Evolutionary conservation across 2,329 filamentous ascomycete species (phyloP).

Genomic region (Juglanconis juglandina): DNA sequence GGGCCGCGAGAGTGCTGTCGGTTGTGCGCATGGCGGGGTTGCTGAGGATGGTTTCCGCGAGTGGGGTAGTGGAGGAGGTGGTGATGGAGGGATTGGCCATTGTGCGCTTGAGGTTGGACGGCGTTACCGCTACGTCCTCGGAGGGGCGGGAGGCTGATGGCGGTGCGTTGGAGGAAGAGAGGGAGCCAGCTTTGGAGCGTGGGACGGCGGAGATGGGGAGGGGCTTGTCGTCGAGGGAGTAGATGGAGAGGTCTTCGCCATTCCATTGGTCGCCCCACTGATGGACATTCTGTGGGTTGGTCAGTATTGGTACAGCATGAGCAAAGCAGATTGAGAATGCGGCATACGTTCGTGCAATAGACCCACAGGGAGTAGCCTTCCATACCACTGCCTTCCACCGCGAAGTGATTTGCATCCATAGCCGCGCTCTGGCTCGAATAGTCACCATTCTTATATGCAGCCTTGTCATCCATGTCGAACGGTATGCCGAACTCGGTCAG

Average conservation of each 20-base stretch:
- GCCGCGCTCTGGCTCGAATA: conserved; percentile 89
- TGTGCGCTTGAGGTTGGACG: conserved; percentile 70
- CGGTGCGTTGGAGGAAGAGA: conserved; percentile 45
- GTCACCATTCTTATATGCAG: conserved; percentile 92
- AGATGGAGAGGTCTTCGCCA: conserved; percentile 91
- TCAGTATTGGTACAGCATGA: conserved; percentile 17
- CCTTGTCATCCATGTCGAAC: conserved; percentile 96
- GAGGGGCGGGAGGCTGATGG: conserved; percentile 1
- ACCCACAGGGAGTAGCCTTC: conserved; percentile 90
- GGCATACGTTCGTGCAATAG: conserved; percentile 65
- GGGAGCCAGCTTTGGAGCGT: conserved; percentile 24
- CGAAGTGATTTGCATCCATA: conserved; percentile 95
- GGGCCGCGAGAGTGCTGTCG: conserved; percentile 57
- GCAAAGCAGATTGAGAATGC: not conserved
- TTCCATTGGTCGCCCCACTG: conserved; percentile 94
- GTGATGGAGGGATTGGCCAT: conserved; percentile 67
- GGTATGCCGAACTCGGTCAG: conserved; percentile 96
- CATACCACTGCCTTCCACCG: conserved; percentile 75
- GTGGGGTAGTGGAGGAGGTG: conserved; percentile 36
- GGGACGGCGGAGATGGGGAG: conserved; percentile 45
- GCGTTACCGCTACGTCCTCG: conserved; percentile 59
- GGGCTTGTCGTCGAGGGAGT: conserved; percentile 74
- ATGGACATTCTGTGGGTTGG: conserved; percentile 67
- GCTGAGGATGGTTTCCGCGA: conserved; percentile 26
- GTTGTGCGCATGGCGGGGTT: conserved; percentile 29